phyloP scores from a whole-genome alignment of 352 stramenopile genomes.

The Phytophthora kernoviae region DNA sequence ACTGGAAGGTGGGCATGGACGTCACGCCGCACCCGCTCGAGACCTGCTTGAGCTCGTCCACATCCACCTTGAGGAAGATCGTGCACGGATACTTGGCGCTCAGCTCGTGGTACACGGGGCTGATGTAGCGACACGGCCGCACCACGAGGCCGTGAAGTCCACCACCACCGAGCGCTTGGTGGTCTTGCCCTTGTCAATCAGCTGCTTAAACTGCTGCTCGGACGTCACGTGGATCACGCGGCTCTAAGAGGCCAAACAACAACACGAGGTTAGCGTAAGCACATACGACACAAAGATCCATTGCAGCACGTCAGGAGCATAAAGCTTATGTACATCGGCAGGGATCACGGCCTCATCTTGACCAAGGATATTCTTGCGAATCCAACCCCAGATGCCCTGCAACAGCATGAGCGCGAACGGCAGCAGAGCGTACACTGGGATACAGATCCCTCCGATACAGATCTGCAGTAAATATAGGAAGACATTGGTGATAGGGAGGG shows the following conservation, averaged over 20 bases:
- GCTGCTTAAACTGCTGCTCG: conserved; percentile 72
- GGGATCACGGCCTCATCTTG: conserved; percentile 52
- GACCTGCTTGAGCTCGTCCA: conserved; percentile 77
- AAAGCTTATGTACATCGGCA: conserved; percentile 41
- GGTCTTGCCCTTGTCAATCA: conserved; percentile 66
- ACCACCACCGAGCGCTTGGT: conserved; percentile 81
- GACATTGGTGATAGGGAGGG: no score
- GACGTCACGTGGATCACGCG: conserved; percentile 77
- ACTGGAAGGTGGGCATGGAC: conserved; percentile 96
- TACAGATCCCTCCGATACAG: conserved; percentile 79
- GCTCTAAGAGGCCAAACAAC: conserved; percentile 37
- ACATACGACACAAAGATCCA: neutral
- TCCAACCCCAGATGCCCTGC: conserved; percentile 71
- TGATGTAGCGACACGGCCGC: conserved; percentile 85
- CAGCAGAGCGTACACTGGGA: conserved; percentile 78
- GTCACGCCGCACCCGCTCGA: conserved; percentile 69
- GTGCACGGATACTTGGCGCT: conserved; percentile 84
- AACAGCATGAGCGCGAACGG: conserved; percentile 75
- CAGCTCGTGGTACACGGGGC: conserved; percentile 84
- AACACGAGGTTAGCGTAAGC: conserved; percentile 4
- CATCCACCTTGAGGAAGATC: conserved; percentile 91
- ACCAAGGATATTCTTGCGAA: conserved; percentile 68
- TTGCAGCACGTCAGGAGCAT: neutral
- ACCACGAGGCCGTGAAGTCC: conserved; percentile 91
- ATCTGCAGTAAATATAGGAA: conserved; percentile 45